Evolutionary conservation across 202 grass and related monocot species (phyloP), one percentile per base, ranked within the genome.

Genomic region (Dendrocalamus latiflorus): DNA sequence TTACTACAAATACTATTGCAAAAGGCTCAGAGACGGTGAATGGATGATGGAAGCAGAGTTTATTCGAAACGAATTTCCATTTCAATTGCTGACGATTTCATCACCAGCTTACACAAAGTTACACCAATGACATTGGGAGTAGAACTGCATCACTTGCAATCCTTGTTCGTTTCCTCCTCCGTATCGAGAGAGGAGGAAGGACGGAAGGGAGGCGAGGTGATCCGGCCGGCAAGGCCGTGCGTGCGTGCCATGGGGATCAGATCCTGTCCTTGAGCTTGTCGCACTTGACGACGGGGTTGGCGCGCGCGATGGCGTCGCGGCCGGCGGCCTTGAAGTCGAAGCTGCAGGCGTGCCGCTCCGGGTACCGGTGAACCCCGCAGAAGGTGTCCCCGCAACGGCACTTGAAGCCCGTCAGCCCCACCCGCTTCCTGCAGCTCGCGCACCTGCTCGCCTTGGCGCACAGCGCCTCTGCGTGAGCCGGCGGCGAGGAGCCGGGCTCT

Each of bases 331-430:
- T 72, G 84, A 84, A 92, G 72, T 92, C 90, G 80, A 92, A 89
- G 51, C 57, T 34, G 66, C 90, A 92, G 18, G 80, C 84, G 80
- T 92, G 90, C 10, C 70, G 70, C 90, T 92, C 90, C 50, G 87
- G 90, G 86, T 92, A 89, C 22, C 90, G 80, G 84, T 92, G 90
- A 6, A 49, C 57, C 48, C 86, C 80, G 84, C 90, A 92, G 90
- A 81, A 89, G 13, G 90, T 87, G 45, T 28, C 57, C 24, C 87
- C 87, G 84, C 90, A 92, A 5, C 86, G 86, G 90, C 90, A 92
- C 20, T 54, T 26, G 86, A 92, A 92, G 25, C 84, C 90, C 48
- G 81, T 81, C 65, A 89, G 80, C 21, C 90, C 87, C 65, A 89
- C 84, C 80, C 80, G 75, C 90, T 74, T 92, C 76, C 58, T 48